Percentiles rank a stretch among this genome's conserved stretches.
Evolutionary conservation across 73 alveolate species (phyloP).

Genomic region (Paramecium bursaria): DNA sequence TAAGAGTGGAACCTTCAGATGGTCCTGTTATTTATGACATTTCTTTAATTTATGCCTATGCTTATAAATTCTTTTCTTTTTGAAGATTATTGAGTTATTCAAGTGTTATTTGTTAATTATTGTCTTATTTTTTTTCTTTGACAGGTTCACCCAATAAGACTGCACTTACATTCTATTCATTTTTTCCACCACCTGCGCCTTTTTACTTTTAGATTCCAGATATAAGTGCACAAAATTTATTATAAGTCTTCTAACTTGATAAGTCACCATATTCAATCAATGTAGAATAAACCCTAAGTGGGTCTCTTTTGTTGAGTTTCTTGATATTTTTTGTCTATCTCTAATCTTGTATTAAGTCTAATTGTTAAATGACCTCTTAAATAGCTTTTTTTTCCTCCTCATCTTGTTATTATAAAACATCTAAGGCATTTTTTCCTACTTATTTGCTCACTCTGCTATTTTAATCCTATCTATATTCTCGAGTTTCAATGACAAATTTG

Average conservation of each 20-base stretch:
- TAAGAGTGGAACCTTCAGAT: constrained; percentile 37
- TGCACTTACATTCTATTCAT: constrained; percentile 52
- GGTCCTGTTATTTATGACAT: constrained; percentile 59
- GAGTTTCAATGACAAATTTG: constrained; percentile 91
- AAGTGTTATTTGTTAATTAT: constrained; percentile 21
- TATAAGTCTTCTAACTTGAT: constrained; percentile 75
- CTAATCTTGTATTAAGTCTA: constrained; percentile 72
- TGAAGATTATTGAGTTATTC: constrained; percentile 10
- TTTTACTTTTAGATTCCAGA: constrained; percentile 62
- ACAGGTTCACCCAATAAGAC: constrained; percentile 7
- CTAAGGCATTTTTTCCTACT: constrained; percentile 71
- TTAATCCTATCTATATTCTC: constrained; percentile 89
- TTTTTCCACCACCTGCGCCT: background rate
- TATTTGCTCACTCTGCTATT: constrained; percentile 76
- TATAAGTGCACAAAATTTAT: constrained; percentile 67
- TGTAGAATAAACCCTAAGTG: constrained; percentile 85
- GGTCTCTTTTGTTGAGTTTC: constrained; percentile 76
- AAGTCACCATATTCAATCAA: constrained; percentile 89
- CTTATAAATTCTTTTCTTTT: constrained; percentile 31
- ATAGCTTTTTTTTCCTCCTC: constrained; percentile 67
- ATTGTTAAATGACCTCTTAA: constrained; percentile 58
- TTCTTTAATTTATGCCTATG: constrained; percentile 46
- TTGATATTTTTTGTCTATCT: constrained; percentile 81
- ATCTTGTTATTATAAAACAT: constrained; percentile 32
- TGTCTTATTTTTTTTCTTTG: background rate